A percentile compares a stretch with the other conserved stretches of the same genome.
These are phyloP conservation scores for Penicillium fimorum DNA, from an alignment of 495 filamentous ascomycete genomes.

Conservation along the genomic window DNA sequence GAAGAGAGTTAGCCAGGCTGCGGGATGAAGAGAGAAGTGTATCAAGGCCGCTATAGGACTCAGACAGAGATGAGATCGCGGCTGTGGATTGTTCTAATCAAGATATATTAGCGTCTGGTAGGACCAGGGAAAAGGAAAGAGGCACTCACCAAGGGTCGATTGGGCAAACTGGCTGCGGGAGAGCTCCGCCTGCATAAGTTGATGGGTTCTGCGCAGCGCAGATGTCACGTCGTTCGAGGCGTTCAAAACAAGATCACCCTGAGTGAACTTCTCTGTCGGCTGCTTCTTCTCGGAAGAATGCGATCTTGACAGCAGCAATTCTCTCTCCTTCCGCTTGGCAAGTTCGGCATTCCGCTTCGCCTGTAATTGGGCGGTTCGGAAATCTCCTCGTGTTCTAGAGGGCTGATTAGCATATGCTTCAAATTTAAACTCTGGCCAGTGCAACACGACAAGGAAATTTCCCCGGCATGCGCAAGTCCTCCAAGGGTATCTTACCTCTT, in stretches of 20 bases:
- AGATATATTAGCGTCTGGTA: conserved; percentile 11
- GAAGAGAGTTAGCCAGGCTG: conserved; percentile 72
- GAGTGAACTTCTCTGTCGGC: conserved; percentile 51
- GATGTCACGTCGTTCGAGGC: conserved; percentile 82
- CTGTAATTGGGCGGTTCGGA: conserved; percentile 79
- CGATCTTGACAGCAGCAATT: conserved; percentile 64
- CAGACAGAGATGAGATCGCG: conserved; percentile 73
- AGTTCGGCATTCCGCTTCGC: conserved; percentile 74
- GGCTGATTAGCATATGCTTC: conserved; percentile 10
- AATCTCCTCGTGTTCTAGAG: conserved; percentile 65
- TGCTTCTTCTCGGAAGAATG: conserved; percentile 37
- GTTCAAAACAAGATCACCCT: conserved; percentile 66
- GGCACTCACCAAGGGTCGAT: conserved; percentile 63
- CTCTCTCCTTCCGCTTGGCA: conserved; percentile 72
- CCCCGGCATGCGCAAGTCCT: neutral
- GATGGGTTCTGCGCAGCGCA: conserved; percentile 79
- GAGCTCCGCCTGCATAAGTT: conserved; percentile 78
- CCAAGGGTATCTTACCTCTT: conserved; percentile 51
- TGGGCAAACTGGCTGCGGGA: conserved; percentile 82
- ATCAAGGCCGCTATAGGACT: conserved; percentile 76
- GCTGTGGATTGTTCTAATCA: conserved; percentile 65
- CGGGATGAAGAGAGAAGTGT: conserved; percentile 68
- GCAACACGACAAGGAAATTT: too few relatives aligned
- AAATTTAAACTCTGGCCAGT: neutral
- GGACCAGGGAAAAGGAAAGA: neutral